Base-by-base conservation (phyloP, 2,329 filamentous ascomycete species). In the Lecanicillium sp. region DNA sequence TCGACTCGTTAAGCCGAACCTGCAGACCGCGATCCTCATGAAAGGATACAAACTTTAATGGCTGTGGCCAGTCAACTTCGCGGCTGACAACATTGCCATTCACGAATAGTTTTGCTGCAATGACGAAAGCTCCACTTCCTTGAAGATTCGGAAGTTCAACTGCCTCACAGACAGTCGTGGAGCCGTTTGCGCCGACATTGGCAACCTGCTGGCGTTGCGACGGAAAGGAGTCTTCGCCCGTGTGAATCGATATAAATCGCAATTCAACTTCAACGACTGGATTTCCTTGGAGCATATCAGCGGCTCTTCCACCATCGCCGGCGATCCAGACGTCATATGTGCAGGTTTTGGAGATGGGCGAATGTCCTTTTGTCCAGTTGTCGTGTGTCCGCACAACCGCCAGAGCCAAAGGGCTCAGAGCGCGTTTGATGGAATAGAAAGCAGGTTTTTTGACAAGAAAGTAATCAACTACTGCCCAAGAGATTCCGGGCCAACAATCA, bases 391-490 rank as follows among this genome's bases (percentile, higher is more conserved):
- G 51, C 11, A 71, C 62, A 53, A 78, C 65, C 0, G 72, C 75
- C 2, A 79, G 64, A 2, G 68, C 70, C 9, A 80, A 54, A 0
- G 71, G 70, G 17, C 68, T 70, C 53, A 80, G 60, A 15, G 73
- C 75, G 20, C 75, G 62, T 47, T 70, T 43, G 34, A 54, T 54
- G 17, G 52, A 43, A 29, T 56, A 56, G 35, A 44, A 56, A 4
- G 78, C 77, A 6, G 75, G 73, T 55, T 83, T 83, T 43, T 75
- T 77, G 29, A 78, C 69, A 28, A 72, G 64, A 49, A 73, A 77
- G 36, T 51, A 77, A 53, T 81, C 77, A 11, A 77, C 71, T 34
- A 80, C 67, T 0, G 75, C 60, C 77, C 77, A 81, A 25, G 68
- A 73, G 30, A 71, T 75, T 13, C 71, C 73, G 2, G 76, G 76